Evolutionary conservation across 306 rosid genomes (phyloP), one percentile per base, ranked within the genome.

Genomic region (Prinsepia uniflora): DNA sequence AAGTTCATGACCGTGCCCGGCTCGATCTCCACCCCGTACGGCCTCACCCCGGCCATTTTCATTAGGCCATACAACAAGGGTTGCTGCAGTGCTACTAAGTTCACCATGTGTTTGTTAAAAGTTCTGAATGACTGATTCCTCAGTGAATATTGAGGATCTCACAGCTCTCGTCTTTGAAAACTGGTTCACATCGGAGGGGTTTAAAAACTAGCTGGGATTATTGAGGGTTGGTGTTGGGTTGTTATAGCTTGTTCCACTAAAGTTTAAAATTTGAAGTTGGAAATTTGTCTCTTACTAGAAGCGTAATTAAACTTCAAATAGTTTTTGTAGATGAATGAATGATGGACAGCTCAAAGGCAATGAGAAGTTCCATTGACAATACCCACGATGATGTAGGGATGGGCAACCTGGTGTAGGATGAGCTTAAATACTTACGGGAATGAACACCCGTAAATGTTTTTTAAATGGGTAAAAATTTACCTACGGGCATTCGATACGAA

Each of bases 21-120:
- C 70, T 90, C 89, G 52, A 94, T 81, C 78, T 88, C 92, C 68
- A 94, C 87, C 18, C 84, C 68, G 86, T 87, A 81, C 43, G 94
- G 89, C 3, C 52, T 60, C 2, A 94, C 78, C 0, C 98, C 98
- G 1, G 98, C 97, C 94, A 90, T 86, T 74, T 90, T 94, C 97
- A 92, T 89, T 1, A 92, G 84, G 41, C 84, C 82, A 54, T 80
- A 83, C 22, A 89, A 12, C 70, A 92, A 57, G 20, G 98, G 96
- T 53, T 30, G 81, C 61, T 89, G 95, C 43, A 91, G 88, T 73
- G 79, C 88, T 8, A 92, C 95, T 2, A 89, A 72, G 82, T 92
- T 92, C 80, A 92, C 98, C 98, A 92, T 89, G 22, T 67, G 19
- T 59, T 11, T 24, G 40, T 12, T 57, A 10, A 5, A 18, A 57